Percentiles rank a stretch among this genome's conserved stretches.
Evolutionary conservation across 768 basidiomycete genomes (phyloP).

Genomic region (Fomitopsis pulvina): DNA sequence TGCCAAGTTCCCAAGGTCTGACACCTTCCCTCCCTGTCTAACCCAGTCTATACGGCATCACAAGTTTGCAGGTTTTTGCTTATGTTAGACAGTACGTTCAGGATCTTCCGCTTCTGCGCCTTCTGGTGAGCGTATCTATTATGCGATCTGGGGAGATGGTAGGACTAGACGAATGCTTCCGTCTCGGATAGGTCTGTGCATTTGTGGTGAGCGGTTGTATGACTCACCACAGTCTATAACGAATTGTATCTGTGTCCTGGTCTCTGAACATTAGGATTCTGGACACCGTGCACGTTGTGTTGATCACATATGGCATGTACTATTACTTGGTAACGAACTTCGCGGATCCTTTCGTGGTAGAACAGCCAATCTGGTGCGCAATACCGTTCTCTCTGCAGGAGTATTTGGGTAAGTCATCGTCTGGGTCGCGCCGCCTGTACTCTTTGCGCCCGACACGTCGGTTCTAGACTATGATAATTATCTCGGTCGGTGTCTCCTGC

Average conservation of each 20-base stretch:
- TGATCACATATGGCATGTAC: constrained; percentile 10
- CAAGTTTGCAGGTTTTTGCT: constrained; percentile 7
- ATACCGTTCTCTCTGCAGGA: background rate
- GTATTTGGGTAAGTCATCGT: constrained; percentile 4
- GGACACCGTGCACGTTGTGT: constrained; percentile 7
- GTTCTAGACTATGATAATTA: constrained; percentile 12
- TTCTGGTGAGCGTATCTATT: background rate
- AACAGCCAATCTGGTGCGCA: constrained; percentile 7
- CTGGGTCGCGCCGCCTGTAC: background rate
- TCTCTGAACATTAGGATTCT: constrained; percentile 8
- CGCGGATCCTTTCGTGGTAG: constrained; percentile 4
- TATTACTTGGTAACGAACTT: constrained; percentile 10
- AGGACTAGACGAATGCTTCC: no score
- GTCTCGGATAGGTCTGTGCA: background rate
- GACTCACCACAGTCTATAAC: background rate
- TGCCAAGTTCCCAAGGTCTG: background rate
- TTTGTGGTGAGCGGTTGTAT: background rate
- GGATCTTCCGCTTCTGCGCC: background rate
- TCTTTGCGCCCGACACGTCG: background rate
- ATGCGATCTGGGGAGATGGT: background rate
- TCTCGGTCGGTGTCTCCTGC: constrained; percentile 7
- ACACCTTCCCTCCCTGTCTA: background rate
- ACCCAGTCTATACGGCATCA: constrained; percentile 11
- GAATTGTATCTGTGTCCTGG: background rate
- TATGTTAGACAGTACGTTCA: constrained; percentile 5